Evolutionary conservation across 768 basidiomycete species (phyloP).

Genomic region (Ramaria sp.): DNA sequence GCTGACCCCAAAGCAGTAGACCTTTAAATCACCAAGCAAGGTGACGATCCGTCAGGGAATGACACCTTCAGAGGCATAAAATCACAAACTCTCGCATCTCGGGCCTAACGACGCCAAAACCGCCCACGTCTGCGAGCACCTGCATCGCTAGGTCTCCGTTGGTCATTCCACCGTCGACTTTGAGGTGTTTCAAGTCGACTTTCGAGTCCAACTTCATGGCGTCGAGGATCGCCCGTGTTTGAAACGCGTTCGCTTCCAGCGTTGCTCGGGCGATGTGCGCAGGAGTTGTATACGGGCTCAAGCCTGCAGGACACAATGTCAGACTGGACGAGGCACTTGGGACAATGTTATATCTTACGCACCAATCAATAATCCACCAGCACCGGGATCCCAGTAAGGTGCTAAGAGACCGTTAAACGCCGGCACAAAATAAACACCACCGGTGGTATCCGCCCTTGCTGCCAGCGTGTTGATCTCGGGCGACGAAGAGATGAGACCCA

Average conservation of each 20-base stretch:
- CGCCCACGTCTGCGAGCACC: constrained; percentile 80
- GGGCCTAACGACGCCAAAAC: constrained; percentile 84
- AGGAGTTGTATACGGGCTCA: constrained; percentile 83
- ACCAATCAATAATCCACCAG: constrained; percentile 80
- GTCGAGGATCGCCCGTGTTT: constrained; percentile 90
- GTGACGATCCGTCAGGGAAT: not conserved
- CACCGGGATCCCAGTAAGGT: constrained; percentile 95
- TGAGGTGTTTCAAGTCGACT: constrained; percentile 69
- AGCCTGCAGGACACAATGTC: constrained; percentile 26
- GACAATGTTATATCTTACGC: constrained; percentile 2
- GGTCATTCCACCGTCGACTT: constrained; percentile 98
- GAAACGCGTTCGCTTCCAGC: constrained; percentile 92
- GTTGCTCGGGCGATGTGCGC: constrained; percentile 92
- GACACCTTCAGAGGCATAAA: not conserved
- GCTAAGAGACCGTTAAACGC: constrained; percentile 94
- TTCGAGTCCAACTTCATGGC: constrained; percentile 91
- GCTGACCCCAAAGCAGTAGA: constrained; percentile 95
- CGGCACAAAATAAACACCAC: constrained; percentile 93
- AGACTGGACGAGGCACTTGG: constrained; percentile 1
- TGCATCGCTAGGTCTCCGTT: constrained; percentile 86
- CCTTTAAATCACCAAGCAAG: constrained; percentile 26
- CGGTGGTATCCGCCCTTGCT: constrained; percentile 61
- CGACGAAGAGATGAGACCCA: constrained; percentile 71
- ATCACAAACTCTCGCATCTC: constrained; percentile 87
- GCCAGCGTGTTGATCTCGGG: constrained; percentile 81